Evolutionary conservation across 2,329 filamentous ascomycete species (phyloP).

Genomic region (Clarireedia homoeocarpa): DNA sequence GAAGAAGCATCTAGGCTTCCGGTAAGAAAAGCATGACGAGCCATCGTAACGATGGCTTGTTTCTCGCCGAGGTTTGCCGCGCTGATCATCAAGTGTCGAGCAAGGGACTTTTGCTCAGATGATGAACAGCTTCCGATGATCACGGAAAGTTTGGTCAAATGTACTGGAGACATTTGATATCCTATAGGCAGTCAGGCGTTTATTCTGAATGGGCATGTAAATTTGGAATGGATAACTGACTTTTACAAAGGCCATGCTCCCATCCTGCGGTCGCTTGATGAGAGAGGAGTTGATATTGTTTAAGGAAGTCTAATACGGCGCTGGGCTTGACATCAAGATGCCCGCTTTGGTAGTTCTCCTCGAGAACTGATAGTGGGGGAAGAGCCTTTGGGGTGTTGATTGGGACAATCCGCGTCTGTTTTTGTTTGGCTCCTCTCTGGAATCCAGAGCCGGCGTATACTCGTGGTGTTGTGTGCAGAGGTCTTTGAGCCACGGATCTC

Average conservation of each 20-base stretch:
- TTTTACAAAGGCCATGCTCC: slow-evolving; percentile 18
- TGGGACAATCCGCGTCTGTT: neutral
- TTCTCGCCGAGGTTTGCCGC: slow-evolving; percentile 25
- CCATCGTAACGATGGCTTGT: slow-evolving; percentile 21
- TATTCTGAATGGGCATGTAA: neutral
- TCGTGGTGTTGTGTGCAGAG: neutral
- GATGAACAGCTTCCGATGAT: too few species aligned
- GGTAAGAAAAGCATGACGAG: slow-evolving; percentile 13
- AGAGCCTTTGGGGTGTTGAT: neutral
- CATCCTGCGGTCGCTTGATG: slow-evolving; percentile 7
- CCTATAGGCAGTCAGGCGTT: slow-evolving; percentile 13
- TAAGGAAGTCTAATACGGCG: slow-evolving; percentile 21
- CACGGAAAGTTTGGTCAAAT: neutral
- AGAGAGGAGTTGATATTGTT: slow-evolving; percentile 10
- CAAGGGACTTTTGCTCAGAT: slow-evolving; percentile 17
- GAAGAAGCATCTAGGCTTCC: slow-evolving; percentile 4
- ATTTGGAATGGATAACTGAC: slow-evolving; percentile 9
- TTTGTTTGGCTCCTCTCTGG: slow-evolving; percentile 1
- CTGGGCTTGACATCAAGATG: slow-evolving; percentile 19
- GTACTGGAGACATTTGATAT: slow-evolving; percentile 13
- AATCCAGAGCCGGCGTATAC: neutral
- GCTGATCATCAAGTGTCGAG: slow-evolving; percentile 17
- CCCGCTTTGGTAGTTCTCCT: slow-evolving; percentile 1
- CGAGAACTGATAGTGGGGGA: too few species aligned
- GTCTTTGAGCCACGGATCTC: neutral